phyloP scores from a whole-genome alignment of 1,139 yeast species.

The Tardiomyces blankii region DNA sequence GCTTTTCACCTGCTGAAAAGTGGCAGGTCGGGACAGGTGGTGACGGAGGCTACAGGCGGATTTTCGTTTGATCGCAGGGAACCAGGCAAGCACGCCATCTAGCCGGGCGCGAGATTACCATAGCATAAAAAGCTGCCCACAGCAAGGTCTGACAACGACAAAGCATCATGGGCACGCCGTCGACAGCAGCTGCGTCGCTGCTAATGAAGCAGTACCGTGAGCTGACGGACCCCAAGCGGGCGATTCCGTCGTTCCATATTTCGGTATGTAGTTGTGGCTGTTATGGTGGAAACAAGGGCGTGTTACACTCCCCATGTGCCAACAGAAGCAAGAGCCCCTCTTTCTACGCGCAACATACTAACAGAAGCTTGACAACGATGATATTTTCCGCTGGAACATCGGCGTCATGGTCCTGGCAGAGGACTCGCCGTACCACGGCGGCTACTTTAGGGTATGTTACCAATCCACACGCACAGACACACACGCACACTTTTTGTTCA shows the following conservation, averaged over 20 bases:
- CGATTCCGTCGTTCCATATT: conserved; percentile 84
- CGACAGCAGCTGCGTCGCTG: conserved; percentile 42
- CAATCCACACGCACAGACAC: conserved; percentile 19
- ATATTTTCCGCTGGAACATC: conserved; percentile 79
- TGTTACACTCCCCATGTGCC: not conserved
- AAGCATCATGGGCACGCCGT: not conserved
- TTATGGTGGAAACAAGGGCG: too few species aligned
- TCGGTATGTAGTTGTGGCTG: conserved; percentile 29
- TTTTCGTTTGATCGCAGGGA: too few species aligned
- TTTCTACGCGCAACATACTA: too few species aligned
- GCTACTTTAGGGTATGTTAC: conserved; percentile 47
- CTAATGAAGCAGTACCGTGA: conserved; percentile 91
- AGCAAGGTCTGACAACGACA: too few species aligned
- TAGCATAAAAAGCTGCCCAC: too few species aligned
- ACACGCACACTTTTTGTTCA: not conserved
- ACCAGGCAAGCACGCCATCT: too few species aligned
- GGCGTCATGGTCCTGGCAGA: conserved; percentile 88
- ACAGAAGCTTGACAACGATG: conserved; percentile 62
- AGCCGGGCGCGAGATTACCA: too few species aligned
- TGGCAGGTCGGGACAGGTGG: too few species aligned
- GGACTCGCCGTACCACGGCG: conserved; percentile 89
- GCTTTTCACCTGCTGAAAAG: too few species aligned
- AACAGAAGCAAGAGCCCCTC: too few species aligned
- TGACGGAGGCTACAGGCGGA: too few species aligned
- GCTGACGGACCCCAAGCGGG: conserved; percentile 85